Base-by-base conservation (phyloP, 768 basidiomycete genomes). In the Amanita inopinata region DNA sequence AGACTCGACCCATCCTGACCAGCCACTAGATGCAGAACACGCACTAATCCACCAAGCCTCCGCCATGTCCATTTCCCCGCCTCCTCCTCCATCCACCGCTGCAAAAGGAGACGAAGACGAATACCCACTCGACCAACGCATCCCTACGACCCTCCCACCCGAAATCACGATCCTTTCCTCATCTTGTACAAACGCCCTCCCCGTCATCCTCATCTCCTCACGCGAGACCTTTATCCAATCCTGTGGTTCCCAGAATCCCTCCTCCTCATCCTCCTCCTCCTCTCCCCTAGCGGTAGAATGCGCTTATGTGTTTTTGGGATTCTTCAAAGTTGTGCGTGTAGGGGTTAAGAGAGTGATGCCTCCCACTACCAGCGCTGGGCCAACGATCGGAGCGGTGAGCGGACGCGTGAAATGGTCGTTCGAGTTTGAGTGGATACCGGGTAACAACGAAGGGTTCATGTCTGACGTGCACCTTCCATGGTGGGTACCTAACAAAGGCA, bases 291-390 rank as follows among this genome's bases (percentile, higher is more conserved):
- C 17, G 6, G 43, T 25, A 7, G 43, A 45, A 18, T 33, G 34
- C 19, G 34, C 43, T 5, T 45, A 45, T 37, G 43, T 45, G 18
- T 45, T 36, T 22, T 37, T 36, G 43, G 43, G 35, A 1, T 45
- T 37, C 22, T 45, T 45, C 31, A 27, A 15, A 34, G 22, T 45
- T 24, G 30, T 25, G 5, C 9, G 14, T 14, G n/a, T 10, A 25
- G 15, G 3, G 4, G 15, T 5, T 25, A 3, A 19, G 17, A 40
- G 27, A 30, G 18, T 32, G 40, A 42, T 24, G 5, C n/a, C 24
- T 3, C 15, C 22, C 2, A 32, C 4, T 14, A 18, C 14, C 2
- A 32, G 5, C 12, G 10, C 4, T 5, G 15, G 7, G 11, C n/a
- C 12, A 12, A 17, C 9, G n/a, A 15, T 8, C 14, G 8, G 34